Percentiles rank a stretch among this genome's conserved stretches.
Conservation (phyloP, 768 basidiomycete genomes). For the Suillus alpinus region DNA sequence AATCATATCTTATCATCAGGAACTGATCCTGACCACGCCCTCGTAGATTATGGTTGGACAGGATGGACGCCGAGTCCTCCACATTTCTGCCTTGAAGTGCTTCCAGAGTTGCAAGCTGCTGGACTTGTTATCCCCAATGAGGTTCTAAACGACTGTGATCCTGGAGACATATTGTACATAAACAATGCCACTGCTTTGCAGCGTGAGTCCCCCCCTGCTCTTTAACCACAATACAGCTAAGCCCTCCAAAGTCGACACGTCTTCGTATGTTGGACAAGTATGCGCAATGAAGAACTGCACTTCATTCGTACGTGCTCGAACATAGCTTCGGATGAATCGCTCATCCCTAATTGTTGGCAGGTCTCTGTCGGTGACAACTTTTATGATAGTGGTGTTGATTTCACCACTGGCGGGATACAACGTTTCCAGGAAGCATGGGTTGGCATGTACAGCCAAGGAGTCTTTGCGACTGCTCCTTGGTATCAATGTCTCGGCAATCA, state of each 20-base stretch:
- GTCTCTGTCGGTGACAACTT: neutral
- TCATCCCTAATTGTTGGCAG: neutral
- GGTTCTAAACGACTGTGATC: neutral
- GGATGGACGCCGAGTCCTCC: constrained; percentile 1
- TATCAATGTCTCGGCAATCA: constrained; percentile 1
- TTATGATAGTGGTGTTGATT: neutral
- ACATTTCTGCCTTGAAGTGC: constrained; percentile 2
- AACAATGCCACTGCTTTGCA: constrained; percentile 2
- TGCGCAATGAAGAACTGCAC: neutral
- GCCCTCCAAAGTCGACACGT: neutral
- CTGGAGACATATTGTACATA: neutral
- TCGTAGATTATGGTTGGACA: constrained; percentile 2
- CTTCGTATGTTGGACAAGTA: neutral
- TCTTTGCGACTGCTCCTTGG: neutral
- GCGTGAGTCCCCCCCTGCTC: neutral
- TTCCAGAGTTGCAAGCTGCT: constrained; percentile 1
- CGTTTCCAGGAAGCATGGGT: constrained; percentile 2
- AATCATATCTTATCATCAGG: neutral
- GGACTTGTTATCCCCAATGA: neutral
- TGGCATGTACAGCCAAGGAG: neutral
- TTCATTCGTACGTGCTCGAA: neutral
- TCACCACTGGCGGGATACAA: neutral
- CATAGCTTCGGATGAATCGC: no score
- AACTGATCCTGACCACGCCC: no score
- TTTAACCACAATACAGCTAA: neutral